A percentile compares a stretch with the other conserved stretches of the same genome.
These are phyloP conservation scores for Kernera saxatilis DNA, from an alignment of 345 rosid genomes.

Conservation along the genomic window DNA sequence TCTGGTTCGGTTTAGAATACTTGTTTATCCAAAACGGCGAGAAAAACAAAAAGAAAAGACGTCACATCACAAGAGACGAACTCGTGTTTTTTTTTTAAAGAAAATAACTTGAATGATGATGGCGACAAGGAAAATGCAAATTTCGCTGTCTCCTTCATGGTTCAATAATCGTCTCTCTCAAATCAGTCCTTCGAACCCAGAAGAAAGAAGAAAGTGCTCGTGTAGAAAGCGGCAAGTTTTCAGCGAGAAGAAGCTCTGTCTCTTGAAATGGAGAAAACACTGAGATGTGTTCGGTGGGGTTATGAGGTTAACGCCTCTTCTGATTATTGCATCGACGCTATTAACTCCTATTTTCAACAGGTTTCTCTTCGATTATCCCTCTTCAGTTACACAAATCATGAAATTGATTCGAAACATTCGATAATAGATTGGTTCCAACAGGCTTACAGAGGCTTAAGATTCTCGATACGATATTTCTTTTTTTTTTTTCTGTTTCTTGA, in stretches of 20 bases:
- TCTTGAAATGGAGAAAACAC: constrained; percentile 38
- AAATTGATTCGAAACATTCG: neutral
- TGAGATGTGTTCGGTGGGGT: constrained; percentile 70
- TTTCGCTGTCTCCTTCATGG: neutral
- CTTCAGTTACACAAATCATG: neutral
- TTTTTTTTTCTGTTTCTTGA: neutral
- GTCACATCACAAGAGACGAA: constrained; percentile 7
- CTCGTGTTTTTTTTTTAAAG: neutral
- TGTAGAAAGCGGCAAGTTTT: neutral
- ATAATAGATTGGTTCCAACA: neutral
- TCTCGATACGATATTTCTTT: neutral
- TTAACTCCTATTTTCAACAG: constrained; percentile 69
- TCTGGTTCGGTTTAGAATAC: neutral
- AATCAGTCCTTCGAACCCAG: neutral
- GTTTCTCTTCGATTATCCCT: constrained; percentile 22
- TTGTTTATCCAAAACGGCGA: constrained; percentile 4
- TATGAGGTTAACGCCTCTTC: constrained; percentile 60
- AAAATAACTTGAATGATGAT: neutral
- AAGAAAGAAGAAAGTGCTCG: neutral
- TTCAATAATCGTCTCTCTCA: neutral
- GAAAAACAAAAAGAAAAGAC: neutral
- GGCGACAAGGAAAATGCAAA: constrained; percentile 5
- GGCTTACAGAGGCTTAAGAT: neutral
- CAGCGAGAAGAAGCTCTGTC: neutral
- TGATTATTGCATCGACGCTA: constrained; percentile 59